Evolutionary conservation across 352 stramenopile species (phyloP).

Genomic region (Plasmopara muralis): DNA sequence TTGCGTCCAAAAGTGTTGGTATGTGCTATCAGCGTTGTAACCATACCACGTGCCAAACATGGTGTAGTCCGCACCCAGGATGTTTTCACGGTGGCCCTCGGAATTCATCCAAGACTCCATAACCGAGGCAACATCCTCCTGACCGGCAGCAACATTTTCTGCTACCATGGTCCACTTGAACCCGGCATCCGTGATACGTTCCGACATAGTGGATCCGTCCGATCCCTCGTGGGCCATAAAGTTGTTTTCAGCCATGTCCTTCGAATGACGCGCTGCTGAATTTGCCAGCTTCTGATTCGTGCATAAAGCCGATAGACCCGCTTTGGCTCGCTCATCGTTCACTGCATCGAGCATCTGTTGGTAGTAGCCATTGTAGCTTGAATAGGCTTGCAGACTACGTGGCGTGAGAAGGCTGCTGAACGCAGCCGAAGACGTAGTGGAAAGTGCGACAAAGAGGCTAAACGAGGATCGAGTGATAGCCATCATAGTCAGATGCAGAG

Average conservation of each 20-base stretch:
- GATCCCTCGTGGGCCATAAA: constrained; percentile 50
- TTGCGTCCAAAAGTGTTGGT: constrained; percentile 58
- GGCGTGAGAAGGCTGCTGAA: constrained; percentile 13
- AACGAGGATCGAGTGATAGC: constrained; percentile 16
- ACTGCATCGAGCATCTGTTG: constrained; percentile 30
- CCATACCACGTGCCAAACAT: constrained; percentile 32
- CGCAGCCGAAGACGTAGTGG: constrained; percentile 6
- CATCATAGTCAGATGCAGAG: constrained; percentile 13
- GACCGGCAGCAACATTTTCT: constrained; percentile 53
- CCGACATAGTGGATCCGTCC: constrained; percentile 35
- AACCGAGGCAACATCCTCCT: constrained; percentile 37
- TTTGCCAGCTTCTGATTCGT: constrained; percentile 35
- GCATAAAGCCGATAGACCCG: constrained; percentile 31
- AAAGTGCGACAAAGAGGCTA: constrained; percentile 15
- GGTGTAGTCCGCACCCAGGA: constrained; percentile 34
- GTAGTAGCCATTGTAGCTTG: constrained; percentile 22
- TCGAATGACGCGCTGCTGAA: constrained; percentile 23
- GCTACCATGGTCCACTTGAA: constrained; percentile 48
- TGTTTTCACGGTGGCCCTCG: constrained; percentile 37
- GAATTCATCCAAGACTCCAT: constrained; percentile 64
- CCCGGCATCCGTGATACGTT: constrained; percentile 34
- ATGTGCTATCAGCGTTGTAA: constrained; percentile 24
- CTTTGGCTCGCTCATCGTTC: constrained; percentile 42
- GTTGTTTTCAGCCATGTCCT: constrained; percentile 41
- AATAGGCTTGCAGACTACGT: constrained; percentile 27